Evolutionary conservation across 306 rosid genomes (phyloP).

Genomic region (Canavalia gladiata): DNA sequence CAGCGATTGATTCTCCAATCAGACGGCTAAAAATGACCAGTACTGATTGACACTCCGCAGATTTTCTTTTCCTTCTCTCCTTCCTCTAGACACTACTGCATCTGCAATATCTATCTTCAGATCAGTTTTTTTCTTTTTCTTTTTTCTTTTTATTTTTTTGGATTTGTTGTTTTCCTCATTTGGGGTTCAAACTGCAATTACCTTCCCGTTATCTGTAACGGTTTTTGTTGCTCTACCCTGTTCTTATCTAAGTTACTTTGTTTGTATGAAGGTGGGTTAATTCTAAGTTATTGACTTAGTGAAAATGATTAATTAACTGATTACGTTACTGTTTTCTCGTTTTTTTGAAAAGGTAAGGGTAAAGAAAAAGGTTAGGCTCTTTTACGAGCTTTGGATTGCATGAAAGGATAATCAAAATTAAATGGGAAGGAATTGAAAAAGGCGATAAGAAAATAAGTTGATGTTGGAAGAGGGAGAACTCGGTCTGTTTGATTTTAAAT

Average conservation of each 20-base stretch:
- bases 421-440: background rate
- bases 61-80: conserved; percentile 1
- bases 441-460: background rate
- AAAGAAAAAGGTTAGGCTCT: conserved; percentile 28
- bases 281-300: conserved; percentile 25
- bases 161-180: conserved; percentile 5
- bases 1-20: conserved; percentile 66
- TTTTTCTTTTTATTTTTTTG: background rate
- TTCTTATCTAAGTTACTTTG: conserved; percentile 40
- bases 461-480: background rate
- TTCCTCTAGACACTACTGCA: conserved; percentile 6
- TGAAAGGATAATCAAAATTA: conserved; percentile 20
- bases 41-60: conserved; percentile 42
- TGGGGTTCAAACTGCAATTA: conserved; percentile 50
- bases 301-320: conserved; percentile 49
- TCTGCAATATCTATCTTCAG: conserved; percentile 15
- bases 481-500: too few species aligned
- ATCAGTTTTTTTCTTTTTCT: background rate
- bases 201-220: conserved; percentile 70
- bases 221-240: conserved; percentile 54
- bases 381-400: background rate
- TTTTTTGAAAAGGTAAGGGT: background rate
- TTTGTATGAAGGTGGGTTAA: conserved; percentile 43
- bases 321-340: conserved; percentile 3
- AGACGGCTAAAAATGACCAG: conserved; percentile 73